Evolutionary conservation across 345 rosid genomes (phyloP), one percentile per base, ranked within the genome.

Genomic region (Moricandia arvensis): DNA sequence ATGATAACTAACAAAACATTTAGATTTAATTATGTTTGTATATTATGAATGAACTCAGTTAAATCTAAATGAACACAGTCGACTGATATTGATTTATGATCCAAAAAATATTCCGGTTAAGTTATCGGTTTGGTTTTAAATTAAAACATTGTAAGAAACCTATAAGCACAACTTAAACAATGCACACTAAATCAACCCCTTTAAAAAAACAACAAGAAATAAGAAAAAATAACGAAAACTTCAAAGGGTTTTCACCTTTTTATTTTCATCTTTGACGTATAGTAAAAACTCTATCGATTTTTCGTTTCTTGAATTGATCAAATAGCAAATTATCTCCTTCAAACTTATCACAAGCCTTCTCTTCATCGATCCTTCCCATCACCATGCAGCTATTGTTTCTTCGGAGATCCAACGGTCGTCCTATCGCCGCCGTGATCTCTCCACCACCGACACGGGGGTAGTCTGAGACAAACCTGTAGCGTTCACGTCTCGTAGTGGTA

Each of bases 291-390:
- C 53, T 60, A 64, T 27, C 43, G 8, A 66, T 16, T 66, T 66
- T 66, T 10, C 35, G 31, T 37, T 66, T 35, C 15, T 72, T 72
- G 11, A 1, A 41, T 10, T 11, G 10, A 53, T 65, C 60, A 31
- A 63, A 21, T 64, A 58, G 16, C 60, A 59, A 71, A 11, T 34
- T 6, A 5, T 63, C 27, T 41, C 31, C 90, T 9, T 67, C 86
- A 67, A 93, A 89, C 38, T 66, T 47, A 53, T 72, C 81, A 63
- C 86, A 86, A 11, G 83, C 59, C 64, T 76, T 70, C 26, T 93
- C 98, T 75, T 93, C 98, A 65, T 93, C 97, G 33, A 93, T 93
- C 79, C 88, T 84, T 75, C 89, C 96, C 47, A 91, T 82, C 59
- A 54, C 70, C 64, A 41, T 3, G 26, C 78, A 73, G 16, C 78